These are phyloP conservation scores for Micromonas pusilla DNA, from an alignment of 139 green algal species.

Conservation along the genomic window DNA sequence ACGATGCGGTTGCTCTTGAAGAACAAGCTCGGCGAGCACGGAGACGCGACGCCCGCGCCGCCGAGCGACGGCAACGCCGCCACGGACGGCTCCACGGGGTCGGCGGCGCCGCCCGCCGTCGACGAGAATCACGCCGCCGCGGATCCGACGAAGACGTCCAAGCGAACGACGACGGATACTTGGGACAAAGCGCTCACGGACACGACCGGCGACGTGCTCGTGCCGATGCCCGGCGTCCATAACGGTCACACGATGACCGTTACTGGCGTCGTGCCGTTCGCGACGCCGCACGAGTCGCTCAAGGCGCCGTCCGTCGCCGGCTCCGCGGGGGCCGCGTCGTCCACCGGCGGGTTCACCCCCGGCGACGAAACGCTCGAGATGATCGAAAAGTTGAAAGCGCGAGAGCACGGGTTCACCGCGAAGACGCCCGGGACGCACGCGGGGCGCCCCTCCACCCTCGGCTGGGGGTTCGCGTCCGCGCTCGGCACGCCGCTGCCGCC, in stretches of 20 bases:
- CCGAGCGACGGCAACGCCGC: background rate
- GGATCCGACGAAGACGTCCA: background rate
- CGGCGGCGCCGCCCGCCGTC: too few relatives aligned
- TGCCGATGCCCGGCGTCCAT: too few relatives aligned
- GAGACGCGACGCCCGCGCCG: background rate
- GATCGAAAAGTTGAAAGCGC: background rate
- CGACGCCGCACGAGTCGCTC: too few relatives aligned
- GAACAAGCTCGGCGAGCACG: background rate
- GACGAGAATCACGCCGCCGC: background rate
- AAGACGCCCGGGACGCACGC: too few relatives aligned
- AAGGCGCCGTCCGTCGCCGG: too few relatives aligned
- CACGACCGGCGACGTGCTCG: background rate
- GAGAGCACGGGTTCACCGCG: background rate
- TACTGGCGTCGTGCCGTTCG: too few relatives aligned
- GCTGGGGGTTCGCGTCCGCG: too few relatives aligned
- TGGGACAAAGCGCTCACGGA: background rate
- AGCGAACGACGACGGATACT: background rate
- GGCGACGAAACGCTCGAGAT: background rate
- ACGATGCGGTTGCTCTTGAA: background rate
- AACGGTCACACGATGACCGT: too few relatives aligned
- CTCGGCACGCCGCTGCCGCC: background rate
- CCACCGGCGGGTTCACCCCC: constrained; percentile 15
- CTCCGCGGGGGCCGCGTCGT: too few relatives aligned
- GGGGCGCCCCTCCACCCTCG: too few relatives aligned
- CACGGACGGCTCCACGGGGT: too few relatives aligned